Evolutionary conservation across 148 eudicot species (phyloP), one percentile per base, ranked within the genome.

Genomic region (Persicaria tinctoria): DNA sequence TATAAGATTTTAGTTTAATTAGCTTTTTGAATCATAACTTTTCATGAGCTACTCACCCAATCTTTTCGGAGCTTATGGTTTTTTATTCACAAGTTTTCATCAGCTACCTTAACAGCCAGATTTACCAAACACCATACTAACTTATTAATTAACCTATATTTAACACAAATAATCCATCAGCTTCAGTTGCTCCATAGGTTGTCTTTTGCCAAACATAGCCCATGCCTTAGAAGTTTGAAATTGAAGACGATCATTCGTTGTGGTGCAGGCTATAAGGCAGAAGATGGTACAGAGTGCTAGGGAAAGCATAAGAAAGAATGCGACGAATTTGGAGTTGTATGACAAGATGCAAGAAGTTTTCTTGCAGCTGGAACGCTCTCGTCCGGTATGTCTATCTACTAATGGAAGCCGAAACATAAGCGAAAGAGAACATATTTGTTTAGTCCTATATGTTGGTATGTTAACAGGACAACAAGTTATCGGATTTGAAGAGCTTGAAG

Each of bases 251-350:
- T 4, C 10, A 69, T 69, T 1, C 18, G 44, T 45, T 69, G 50
- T 12, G 74, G 44, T 78, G 82, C 88, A 94, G 97, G 64, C 88
- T 75, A 87, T 93, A 47, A 82, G 90, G 23, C 85, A 77, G 82
- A 88, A 88, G 85, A 91, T 93, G 97, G 82, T 91, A 18, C 79
- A 84, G 80, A 82, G 86, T 79, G 98, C 93, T 20, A 89, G 88
- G 75, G 93, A 89, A 82, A 75, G 90, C 86, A 88, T 91, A 10
- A 80, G 87, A 73, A 78, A 76, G 72, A 82, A 93, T 74, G 89
- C 86, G 49, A 86, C 81, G 76, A 81, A 80, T 68, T 84, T 83
- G 46, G 93, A 91, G 79, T 82, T 93, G 8, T 93, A 93, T 73
- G 91, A 90, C 38, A 77, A 81, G 82, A 85, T 93, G 93, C 89